These are phyloP conservation scores for Chromera velia DNA, from an alignment of 73 alveolate genomes.

Conservation along the genomic window DNA sequence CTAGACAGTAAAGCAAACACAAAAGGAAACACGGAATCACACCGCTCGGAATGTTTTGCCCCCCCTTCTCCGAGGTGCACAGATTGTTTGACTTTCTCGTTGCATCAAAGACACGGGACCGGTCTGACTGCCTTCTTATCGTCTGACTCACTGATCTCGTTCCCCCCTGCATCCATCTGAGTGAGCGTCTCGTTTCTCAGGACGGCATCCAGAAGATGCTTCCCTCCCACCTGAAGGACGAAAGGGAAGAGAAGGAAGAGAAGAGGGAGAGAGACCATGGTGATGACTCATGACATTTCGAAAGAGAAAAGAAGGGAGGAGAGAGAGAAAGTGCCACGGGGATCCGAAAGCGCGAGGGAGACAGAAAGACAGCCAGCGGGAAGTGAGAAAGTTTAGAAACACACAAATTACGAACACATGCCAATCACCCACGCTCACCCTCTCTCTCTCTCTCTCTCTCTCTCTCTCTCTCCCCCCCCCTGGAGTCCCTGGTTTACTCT, in stretches of 20 bases:
- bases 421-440: no score
- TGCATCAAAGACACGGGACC: no score
- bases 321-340: background rate
- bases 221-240: background rate
- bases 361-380: background rate
- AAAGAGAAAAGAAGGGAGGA: background rate
- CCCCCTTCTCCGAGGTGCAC: no score
- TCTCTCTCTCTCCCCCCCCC: background rate
- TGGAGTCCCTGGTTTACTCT: no score
- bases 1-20: no score
- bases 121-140: no score
- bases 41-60: no score
- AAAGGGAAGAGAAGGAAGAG: background rate
- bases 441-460: background rate
- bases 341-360: background rate
- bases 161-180: background rate
- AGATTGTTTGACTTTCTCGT: no score
- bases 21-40: no score
- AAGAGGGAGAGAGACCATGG: background rate
- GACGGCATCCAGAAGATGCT: background rate
- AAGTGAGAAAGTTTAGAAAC: background rate
- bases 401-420: no score
- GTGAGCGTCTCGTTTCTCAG: background rate
- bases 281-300: background rate
- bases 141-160: background rate